A percentile compares a stretch with the other conserved stretches of the same genome.
phyloP scores from a whole-genome alignment of 1,284 basidiomycete species.

The Leccinum ambiguum region DNA sequence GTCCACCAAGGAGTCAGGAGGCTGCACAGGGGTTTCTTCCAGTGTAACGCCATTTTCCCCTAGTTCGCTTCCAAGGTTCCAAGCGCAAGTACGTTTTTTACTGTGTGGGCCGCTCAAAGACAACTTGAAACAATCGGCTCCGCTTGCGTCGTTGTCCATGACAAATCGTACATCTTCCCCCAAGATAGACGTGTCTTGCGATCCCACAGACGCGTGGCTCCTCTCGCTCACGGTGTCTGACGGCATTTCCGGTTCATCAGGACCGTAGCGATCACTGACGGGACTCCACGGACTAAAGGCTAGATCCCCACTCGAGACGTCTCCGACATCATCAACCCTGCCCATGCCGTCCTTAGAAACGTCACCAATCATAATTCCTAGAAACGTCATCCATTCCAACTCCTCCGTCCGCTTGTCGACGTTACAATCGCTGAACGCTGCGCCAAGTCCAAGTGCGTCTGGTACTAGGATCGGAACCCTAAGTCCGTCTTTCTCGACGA shows the following conservation, averaged over 20 bases:
- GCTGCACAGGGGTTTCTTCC: not conserved
- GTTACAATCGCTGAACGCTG: not conserved
- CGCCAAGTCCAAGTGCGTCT: not conserved
- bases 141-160: not conserved
- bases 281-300: not conserved
- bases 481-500: not conserved
- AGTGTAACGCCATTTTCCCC: not conserved
- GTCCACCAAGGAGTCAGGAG: not conserved
- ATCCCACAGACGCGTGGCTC: not conserved
- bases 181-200: not conserved
- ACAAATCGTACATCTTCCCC: constrained; percentile 8
- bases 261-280: not conserved
- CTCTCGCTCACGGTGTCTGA: not conserved
- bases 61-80: not conserved
- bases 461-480: not conserved
- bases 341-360: not conserved
- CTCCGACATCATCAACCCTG: not conserved
- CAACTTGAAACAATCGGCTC: not conserved
- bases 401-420: not conserved
- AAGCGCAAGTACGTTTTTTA: not conserved
- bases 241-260: not conserved
- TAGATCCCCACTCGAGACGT: not conserved
- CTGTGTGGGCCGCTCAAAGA: not conserved
- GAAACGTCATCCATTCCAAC: not conserved
- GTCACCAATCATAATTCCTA: not conserved